Percentiles rank a stretch among this genome's conserved stretches.
phyloP scores from a whole-genome alignment of 169 alveolate species.

The Haemoproteus tartakovskyi region DNA sequence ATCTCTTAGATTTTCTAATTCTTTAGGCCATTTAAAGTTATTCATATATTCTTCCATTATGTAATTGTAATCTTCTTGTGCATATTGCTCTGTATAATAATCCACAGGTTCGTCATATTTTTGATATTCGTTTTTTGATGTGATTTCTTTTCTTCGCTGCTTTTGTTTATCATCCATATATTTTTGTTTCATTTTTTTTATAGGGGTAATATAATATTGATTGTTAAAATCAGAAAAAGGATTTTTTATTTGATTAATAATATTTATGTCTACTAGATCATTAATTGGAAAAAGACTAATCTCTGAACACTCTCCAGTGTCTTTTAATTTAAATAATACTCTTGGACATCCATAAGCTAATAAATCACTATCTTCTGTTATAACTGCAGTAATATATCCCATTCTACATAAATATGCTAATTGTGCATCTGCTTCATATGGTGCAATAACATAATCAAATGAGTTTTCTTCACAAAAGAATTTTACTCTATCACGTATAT shows the following conservation, averaged over 20 bases:
- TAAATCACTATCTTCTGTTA: conserved; percentile 93
- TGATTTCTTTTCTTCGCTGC: not conserved
- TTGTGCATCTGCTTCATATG: conserved; percentile 99
- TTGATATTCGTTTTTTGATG: not conserved
- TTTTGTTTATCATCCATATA: not conserved
- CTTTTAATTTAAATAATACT: conserved; percentile 81
- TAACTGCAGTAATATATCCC: conserved; percentile 86
- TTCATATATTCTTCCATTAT: conserved; percentile 42
- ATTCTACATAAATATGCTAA: conserved; percentile 91
- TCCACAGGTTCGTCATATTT: too few species aligned
- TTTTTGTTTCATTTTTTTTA: not conserved
- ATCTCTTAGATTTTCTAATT: conserved; percentile 67
- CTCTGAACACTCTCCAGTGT: conserved; percentile 75
- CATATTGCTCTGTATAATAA: too few species aligned
- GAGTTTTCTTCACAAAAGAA: conserved; percentile 64
- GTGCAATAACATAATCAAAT: conserved; percentile 92
- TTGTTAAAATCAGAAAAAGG: conserved; percentile 31
- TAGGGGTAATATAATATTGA: conserved; percentile 29
- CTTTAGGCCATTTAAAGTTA: conserved; percentile 56
- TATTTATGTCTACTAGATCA: conserved; percentile 32
- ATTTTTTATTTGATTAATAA: conserved; percentile 43
- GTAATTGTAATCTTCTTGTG: conserved; percentile 30
- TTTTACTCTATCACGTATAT: conserved; percentile 71
- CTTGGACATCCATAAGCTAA: conserved; percentile 91
- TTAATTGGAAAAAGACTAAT: conserved; percentile 56